Percentiles rank a stretch among this genome's conserved stretches.
Conservation (phyloP, 345 rosid species). For the Geranium rotundifolium region DNA sequence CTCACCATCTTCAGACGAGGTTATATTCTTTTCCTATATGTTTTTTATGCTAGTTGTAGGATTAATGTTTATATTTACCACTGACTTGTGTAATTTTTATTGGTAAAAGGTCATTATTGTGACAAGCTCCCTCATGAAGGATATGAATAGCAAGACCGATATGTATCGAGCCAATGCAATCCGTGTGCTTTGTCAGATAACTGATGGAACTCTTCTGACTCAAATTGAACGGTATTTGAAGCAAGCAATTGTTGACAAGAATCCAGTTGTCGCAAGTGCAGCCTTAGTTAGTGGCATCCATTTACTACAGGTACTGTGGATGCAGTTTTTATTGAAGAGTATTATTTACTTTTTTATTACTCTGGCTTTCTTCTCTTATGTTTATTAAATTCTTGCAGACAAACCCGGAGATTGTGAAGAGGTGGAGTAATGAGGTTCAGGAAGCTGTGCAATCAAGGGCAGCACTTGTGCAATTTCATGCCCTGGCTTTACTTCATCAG, state of each 20-base stretch:
- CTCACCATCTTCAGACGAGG: too few relatives aligned
- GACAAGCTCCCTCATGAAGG: conserved; percentile 97
- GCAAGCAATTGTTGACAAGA: conserved; percentile 98
- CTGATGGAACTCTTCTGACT: conserved; percentile 84
- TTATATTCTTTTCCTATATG: too few relatives aligned
- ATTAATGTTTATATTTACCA: too few relatives aligned
- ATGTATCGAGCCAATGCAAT: conserved; percentile 97
- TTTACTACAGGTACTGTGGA: conserved; percentile 60
- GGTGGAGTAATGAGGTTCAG: conserved; percentile 95
- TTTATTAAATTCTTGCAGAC: conserved; percentile 30
- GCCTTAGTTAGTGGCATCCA: conserved; percentile 97
- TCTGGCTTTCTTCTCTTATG: background rate
- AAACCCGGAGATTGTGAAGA: conserved; percentile 82
- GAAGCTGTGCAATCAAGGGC: conserved; percentile 94
- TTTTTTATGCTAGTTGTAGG: too few relatives aligned
- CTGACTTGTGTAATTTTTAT: too few relatives aligned
- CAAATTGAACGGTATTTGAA: conserved; percentile 92
- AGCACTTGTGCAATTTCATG: conserved; percentile 89
- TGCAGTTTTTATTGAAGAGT: background rate
- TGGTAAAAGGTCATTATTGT: conserved; percentile 74
- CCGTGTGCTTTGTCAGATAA: conserved; percentile 91
- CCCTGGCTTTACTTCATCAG: conserved; percentile 78
- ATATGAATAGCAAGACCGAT: conserved; percentile 97
- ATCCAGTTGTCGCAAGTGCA: conserved; percentile 98
- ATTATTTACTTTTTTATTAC: conserved; percentile 1